Base-by-base conservation (phyloP, 257 asterid genomes). In the Ballota nigra region DNA sequence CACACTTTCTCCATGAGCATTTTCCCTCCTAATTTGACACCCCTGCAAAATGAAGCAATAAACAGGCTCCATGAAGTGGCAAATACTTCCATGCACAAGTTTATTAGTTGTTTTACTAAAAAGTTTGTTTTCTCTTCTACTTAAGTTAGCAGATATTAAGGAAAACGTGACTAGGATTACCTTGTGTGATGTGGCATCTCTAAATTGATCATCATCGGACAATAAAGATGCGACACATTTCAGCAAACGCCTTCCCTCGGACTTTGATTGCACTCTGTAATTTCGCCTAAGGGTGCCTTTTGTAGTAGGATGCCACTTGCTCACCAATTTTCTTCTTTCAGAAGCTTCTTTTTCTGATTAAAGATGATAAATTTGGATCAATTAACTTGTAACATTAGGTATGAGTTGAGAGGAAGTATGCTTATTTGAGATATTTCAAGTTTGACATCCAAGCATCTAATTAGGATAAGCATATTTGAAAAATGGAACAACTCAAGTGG, bases 241-340 rank as follows among this genome's bases (percentile, higher is more conserved):
- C 43, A 93, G 96, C 47, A 93, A 85, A 66, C 92, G 92, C 34
- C 82, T 84, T 20, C 98, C 98, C 76, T 91, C 97, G 24, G 96
- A 56, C 80, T 87, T 89, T 43, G 97, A 91, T n/a, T 86, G 88
- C 23, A 91, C 77, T 73, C 97, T 82, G 85, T 91, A 93, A 63
- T 89, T 89, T 77, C 98, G 97, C 81, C 86, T 86, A 0, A 93
- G 92, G 63, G 96, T 93, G 40, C 97, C 97, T 81, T 91, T 93
- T 7, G 98, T 93, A 40, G 98, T 93, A 9, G 96, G 96, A 78
- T 93, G 98, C 98, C 98, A 93, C 84, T 93, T 91, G 85, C 98
- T 85, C 73, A 84, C 94, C 59, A 93, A 65, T 77, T 91, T 93
- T 85, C 97, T 86, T 75, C 77, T 87, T 68, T 87, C 84, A 70